These are phyloP conservation scores for Galeopsis tetrahit DNA, from an alignment of 257 asterid genomes.

Conservation along the genomic window DNA sequence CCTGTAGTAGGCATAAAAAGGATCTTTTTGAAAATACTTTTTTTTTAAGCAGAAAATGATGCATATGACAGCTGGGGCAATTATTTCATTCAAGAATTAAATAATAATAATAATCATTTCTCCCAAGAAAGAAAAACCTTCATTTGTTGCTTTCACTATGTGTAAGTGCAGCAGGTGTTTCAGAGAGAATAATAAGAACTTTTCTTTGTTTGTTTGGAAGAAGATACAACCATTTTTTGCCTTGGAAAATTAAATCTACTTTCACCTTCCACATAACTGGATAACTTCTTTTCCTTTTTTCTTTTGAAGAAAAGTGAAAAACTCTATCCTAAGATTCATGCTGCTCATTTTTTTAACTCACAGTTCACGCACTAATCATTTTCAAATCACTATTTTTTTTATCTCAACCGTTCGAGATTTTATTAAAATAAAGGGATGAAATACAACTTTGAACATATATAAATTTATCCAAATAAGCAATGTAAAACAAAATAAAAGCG, in stretches of 20 bases:
- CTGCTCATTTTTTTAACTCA: background rate
- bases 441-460: too few species aligned
- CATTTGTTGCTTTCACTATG: slow-evolving; percentile 44
- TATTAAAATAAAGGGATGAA: too few species aligned
- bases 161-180: background rate
- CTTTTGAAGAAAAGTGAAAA: background rate
- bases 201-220: slow-evolving; percentile 35
- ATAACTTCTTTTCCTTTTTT: background rate
- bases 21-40: slow-evolving; percentile 18
- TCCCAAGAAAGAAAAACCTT: slow-evolving; percentile 46
- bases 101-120: slow-evolving; percentile 29
- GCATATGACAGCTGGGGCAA: slow-evolving; percentile 45
- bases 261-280: slow-evolving; percentile 29
- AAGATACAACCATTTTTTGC: background rate
- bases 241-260: slow-evolving; percentile 43
- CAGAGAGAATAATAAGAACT: slow-evolving; percentile 36
- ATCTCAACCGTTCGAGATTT: too few species aligned
- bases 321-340: background rate
- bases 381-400: too few species aligned
- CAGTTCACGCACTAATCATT: too few species aligned
- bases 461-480: too few species aligned
- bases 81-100: slow-evolving; percentile 41
- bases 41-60: slow-evolving; percentile 23
- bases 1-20: background rate
- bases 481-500: too few species aligned